phyloP scores from a whole-genome alignment of 2,329 filamentous ascomycete species.

The Dothideomycetes sp. region DNA sequence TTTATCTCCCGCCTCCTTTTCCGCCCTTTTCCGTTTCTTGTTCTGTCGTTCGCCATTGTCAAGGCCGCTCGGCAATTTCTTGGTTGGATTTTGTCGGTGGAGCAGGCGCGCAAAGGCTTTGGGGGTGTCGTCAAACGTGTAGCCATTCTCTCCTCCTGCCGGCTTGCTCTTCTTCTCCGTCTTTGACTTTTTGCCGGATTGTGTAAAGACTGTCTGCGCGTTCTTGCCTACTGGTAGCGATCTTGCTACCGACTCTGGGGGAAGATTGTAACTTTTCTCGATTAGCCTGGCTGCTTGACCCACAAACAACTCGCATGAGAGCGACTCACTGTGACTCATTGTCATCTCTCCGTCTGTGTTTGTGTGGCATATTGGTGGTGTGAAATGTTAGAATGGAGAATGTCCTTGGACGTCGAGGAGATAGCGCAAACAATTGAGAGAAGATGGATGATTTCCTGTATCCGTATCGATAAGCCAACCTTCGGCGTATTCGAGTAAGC shows the following conservation, averaged over 20 bases:
- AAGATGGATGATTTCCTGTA: not conserved
- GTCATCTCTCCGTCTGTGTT: slow-evolving; percentile 20
- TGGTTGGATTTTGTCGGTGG: slow-evolving; percentile 46
- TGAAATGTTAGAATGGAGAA: not conserved
- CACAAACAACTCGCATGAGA: no score
- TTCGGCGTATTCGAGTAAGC: no score
- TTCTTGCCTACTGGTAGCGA: slow-evolving; percentile 44
- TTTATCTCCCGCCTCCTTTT: slow-evolving; percentile 11
- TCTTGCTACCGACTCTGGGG: slow-evolving; percentile 48
- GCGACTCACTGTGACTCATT: slow-evolving; percentile 27
- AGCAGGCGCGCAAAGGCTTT: slow-evolving; percentile 80
- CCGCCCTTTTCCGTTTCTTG: slow-evolving; percentile 27
- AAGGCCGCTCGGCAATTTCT: slow-evolving; percentile 49
- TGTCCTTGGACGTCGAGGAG: not conserved
- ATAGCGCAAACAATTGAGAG: not conserved
- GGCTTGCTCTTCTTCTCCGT: slow-evolving; percentile 18
- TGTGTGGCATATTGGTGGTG: slow-evolving; percentile 15
- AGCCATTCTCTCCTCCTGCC: slow-evolving; percentile 28
- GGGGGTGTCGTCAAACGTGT: slow-evolving; percentile 68
- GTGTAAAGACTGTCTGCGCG: slow-evolving; percentile 19
- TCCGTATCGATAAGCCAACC: no score
- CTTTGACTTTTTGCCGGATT: slow-evolving; percentile 19
- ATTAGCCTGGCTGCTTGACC: slow-evolving; percentile 27
- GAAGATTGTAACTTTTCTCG: slow-evolving; percentile 42
- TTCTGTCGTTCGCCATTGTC: slow-evolving; percentile 56